A percentile compares a stretch with the other conserved stretches of the same genome.
Conservation (phyloP, 1,284 basidiomycete species). For the Porodaedalea pini region DNA sequence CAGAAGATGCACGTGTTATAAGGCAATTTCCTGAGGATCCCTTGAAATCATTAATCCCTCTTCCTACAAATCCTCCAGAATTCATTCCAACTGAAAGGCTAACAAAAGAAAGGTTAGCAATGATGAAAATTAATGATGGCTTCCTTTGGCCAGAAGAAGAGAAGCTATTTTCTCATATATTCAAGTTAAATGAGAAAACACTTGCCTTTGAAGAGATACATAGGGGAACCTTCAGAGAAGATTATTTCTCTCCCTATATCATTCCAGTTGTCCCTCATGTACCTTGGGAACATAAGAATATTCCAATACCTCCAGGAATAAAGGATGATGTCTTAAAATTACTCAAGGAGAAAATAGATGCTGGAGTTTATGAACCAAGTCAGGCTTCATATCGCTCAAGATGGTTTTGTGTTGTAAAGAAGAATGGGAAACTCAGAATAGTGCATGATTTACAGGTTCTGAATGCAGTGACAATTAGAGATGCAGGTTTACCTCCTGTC, state of each 20-base stretch:
- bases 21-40: too few species aligned
- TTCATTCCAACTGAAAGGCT: too few species aligned
- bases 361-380: constrained; percentile 33
- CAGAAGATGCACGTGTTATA: too few species aligned
- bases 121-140: background rate
- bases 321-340: too few species aligned
- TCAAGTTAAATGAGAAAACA: constrained; percentile 24
- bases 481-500: constrained; percentile 33
- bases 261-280: constrained; percentile 34
- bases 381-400: constrained; percentile 34
- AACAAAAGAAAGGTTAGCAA: background rate
- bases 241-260: constrained; percentile 35
- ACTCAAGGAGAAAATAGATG: too few species aligned
- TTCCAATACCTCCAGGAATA: too few species aligned
- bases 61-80: too few species aligned
- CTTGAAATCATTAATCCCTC: too few species aligned
- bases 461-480: constrained; percentile 26
- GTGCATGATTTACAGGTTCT: constrained; percentile 32
- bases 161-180: background rate
- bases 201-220: constrained; percentile 35
- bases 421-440: constrained; percentile 27
- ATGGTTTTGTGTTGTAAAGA: constrained; percentile 43
- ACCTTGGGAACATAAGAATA: constrained; percentile 36
- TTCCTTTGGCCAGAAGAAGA: background rate
- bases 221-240: too few species aligned